Evolutionary conservation across 164 flowering plant genomes (phyloP), one percentile per base, ranked within the genome.

Genomic region (Aristolochia contorta): DNA sequence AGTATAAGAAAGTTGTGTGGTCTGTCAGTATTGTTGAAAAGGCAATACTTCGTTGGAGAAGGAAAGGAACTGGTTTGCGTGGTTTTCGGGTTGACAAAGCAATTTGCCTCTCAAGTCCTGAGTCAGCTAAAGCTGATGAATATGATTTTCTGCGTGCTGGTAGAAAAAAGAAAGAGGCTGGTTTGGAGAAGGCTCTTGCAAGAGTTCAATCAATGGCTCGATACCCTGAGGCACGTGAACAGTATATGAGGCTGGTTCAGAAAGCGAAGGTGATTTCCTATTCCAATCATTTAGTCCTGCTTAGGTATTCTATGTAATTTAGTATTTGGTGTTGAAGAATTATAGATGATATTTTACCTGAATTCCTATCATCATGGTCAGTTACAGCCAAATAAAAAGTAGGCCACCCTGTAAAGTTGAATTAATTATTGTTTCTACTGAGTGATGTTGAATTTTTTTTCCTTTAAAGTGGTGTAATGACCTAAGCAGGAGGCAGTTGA

Each of bases 11-110:
- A 65, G 74, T 84, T 33, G 61, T 85, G 48, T 81, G 91, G 88
- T 89, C 95, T 25, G 92, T 91, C 55, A 67, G 98, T 57, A 84
- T 91, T 66, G 78, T 87, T 58, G 98, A 91, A 62, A 91, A 91
- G 72, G 87, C 78, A 49, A 85, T 91, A 62, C 69, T 91, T 71
- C 87, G 98, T 19, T 91, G 98, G 98, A 81, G 93, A 63, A 76
- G 95, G 24, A 84, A 80, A 74, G 71, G 95, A 22, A 45, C 76
- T 64, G 96, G 96, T n/a, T 69, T 85, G 62, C 82, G 96, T 15
- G 93, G 91, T 22, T 86, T 86, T 61, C 74, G 69, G 14, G 68
- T 73, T 19, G 81, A 68, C 32, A 63, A 61, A 21, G 46, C 63
- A 56, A 50, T 49, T 43, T 73, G 56, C 48, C 61, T 65, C 58